Base-by-base conservation (phyloP, 2,329 filamentous ascomycete species). In the Cladophialophora exuberans region DNA sequence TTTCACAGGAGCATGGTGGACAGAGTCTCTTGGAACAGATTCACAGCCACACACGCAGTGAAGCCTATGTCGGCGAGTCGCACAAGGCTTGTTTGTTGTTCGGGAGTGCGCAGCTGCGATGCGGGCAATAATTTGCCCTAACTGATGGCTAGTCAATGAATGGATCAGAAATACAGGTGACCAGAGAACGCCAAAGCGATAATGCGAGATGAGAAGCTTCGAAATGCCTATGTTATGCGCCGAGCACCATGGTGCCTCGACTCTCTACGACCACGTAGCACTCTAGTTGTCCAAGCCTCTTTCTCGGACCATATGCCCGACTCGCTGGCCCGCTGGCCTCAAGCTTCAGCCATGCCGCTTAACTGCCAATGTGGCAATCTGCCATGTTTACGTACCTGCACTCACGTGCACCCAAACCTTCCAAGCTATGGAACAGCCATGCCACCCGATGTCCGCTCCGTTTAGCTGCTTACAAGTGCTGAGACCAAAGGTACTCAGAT, bases 41-140 rank as follows among this genome's bases (percentile, higher is more conserved):
- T 33, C 47, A 56, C 53, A 56, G 46, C 53, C 46, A 45, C 49
- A n/a, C n/a, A 52, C 20, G 28, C n/a, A 35, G 30, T 10, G 10
- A 28, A 13, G 31, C 26, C 38, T 44, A 18, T 28, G 18, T 31
- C 15, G n/a, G n/a, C n/a, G 20, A 6, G 36, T 51, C 26, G 36
- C 20, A 35, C 47, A 11, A 17, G 36, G 36, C 23, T 33, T 26
- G 38, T 23, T 31, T 35, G 36, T 43, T 26, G 38, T 18, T 51
- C 23, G 38, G 38, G 26, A 28, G 28, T 41, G 47, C 46, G 46
- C 46, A 49, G 46, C 20, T 18, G 46, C 23, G 30, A 18, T 20
- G 30, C 33, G 13, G 36, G 47, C 25, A 6, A 38, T 42, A 18
- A 25, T n/a, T 22, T 31, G 18, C 17, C 28, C 23, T 22, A 20